Evolutionary conservation across 2,329 filamentous ascomycete genomes (phyloP).

Genomic region (Colletotrichum gloeosporioides): DNA sequence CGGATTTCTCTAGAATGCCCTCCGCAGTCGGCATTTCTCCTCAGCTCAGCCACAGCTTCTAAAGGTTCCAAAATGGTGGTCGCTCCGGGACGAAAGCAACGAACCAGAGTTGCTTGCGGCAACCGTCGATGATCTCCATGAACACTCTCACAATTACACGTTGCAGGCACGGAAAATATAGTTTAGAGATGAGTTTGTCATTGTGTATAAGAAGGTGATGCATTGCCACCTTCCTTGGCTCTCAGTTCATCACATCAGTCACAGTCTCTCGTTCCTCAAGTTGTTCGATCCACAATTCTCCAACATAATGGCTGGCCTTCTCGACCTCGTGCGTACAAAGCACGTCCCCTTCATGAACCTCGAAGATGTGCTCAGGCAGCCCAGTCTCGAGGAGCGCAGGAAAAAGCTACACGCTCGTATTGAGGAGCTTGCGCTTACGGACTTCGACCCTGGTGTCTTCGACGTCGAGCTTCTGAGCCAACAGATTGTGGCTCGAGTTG

Average conservation of each 20-base stretch:
- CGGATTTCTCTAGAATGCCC: neutral
- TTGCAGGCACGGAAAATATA: neutral
- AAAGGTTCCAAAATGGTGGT: neutral
- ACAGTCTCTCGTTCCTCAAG: neutral
- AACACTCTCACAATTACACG: neutral
- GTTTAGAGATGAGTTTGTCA: neutral
- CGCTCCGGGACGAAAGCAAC: neutral
- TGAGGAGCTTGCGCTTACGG: conserved; percentile 30
- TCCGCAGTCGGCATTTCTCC: neutral
- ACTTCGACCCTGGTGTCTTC: conserved; percentile 39
- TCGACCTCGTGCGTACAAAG: neutral
- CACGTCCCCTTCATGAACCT: neutral
- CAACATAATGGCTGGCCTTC: neutral
- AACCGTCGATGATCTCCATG: neutral
- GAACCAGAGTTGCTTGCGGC: neutral
- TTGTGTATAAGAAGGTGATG: neutral
- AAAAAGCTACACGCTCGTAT: conserved; percentile 28
- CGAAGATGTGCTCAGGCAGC: conserved; percentile 31
- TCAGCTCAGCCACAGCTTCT: neutral
- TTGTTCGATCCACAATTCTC: neutral
- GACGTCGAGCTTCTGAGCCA: conserved; percentile 34
- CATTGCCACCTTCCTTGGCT: neutral
- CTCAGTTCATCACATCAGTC: neutral
- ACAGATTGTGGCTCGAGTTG: conserved; percentile 30
- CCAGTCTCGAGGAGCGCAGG: conserved; percentile 27